Evolutionary conservation across 176 grass and related monocot genomes (phyloP).

Genomic region (Musa itinerans): DNA sequence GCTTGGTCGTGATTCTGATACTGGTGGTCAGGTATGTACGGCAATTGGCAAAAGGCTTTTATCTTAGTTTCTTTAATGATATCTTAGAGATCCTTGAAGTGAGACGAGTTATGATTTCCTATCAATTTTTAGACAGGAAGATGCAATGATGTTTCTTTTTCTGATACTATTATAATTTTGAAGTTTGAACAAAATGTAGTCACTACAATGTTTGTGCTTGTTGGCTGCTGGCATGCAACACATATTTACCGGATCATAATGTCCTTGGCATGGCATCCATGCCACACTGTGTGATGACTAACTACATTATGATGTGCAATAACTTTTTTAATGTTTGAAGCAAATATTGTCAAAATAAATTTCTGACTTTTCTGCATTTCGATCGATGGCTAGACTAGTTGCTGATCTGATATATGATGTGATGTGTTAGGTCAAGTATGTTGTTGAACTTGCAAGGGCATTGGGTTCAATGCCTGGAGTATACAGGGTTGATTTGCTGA

Average conservation of each 20-base stretch:
- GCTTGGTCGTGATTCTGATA: constrained; percentile 79
- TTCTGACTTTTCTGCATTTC: neutral
- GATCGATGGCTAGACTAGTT: neutral
- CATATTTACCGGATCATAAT: too few relatives aligned
- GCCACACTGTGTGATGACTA: too few relatives aligned
- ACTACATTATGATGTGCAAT: too few relatives aligned
- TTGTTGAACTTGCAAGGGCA: constrained; percentile 74
- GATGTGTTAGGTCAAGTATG: constrained; percentile 67
- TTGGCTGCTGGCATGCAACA: too few relatives aligned
- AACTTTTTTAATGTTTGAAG: too few relatives aligned
- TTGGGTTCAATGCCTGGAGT: constrained; percentile 76
- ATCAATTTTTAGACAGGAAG: neutral
- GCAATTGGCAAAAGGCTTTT: neutral
- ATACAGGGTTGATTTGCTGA: constrained; percentile 65
- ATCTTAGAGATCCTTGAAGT: neutral
- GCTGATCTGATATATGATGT: constrained; percentile 9
- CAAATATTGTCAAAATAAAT: too few relatives aligned
- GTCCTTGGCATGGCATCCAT: too few relatives aligned
- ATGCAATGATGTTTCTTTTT: neutral
- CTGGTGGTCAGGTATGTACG: constrained; percentile 56
- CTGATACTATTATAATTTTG: neutral
- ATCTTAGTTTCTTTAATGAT: neutral
- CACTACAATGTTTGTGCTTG: too few relatives aligned
- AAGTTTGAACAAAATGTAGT: too few relatives aligned
- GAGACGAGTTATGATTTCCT: neutral